phyloP scores from a whole-genome alignment of 148 eudicot species.

The Camellia sinensis region DNA sequence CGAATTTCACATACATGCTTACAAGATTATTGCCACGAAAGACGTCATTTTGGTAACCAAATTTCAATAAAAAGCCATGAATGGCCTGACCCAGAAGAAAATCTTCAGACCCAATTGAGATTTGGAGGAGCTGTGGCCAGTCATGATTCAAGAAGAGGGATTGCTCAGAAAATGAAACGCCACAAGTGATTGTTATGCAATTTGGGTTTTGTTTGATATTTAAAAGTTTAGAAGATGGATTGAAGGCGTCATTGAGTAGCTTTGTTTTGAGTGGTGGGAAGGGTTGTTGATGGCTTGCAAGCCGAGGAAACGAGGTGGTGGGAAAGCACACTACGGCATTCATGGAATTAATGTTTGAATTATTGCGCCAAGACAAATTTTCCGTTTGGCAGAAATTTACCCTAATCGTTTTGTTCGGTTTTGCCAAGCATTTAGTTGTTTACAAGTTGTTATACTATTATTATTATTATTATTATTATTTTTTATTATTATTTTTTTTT shows the following conservation, averaged over 20 bases:
- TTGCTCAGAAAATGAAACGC: not conserved
- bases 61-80: constrained; percentile 10
- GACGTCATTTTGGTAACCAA: not conserved
- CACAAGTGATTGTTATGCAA: not conserved
- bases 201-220: not conserved
- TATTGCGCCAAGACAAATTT: no score
- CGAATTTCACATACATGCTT: constrained; percentile 1
- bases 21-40: constrained; percentile 15
- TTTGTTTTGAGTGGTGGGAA: no score
- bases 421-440: no score
- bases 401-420: no score
- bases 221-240: not conserved
- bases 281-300: no score
- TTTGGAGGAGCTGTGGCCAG: constrained; percentile 14
- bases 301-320: no score
- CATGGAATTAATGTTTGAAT: no score
- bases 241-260: not conserved
- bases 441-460: no score
- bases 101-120: constrained; percentile 14
- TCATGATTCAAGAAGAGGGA: not conserved
- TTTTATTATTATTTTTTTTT: no score
- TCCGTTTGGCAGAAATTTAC: no score
- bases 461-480: no score
- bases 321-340: no score
- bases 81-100: constrained; percentile 11